These are phyloP conservation scores for Catunica adiposa DNA, from an alignment of 2,329 filamentous ascomycete species.

Conservation along the genomic window DNA sequence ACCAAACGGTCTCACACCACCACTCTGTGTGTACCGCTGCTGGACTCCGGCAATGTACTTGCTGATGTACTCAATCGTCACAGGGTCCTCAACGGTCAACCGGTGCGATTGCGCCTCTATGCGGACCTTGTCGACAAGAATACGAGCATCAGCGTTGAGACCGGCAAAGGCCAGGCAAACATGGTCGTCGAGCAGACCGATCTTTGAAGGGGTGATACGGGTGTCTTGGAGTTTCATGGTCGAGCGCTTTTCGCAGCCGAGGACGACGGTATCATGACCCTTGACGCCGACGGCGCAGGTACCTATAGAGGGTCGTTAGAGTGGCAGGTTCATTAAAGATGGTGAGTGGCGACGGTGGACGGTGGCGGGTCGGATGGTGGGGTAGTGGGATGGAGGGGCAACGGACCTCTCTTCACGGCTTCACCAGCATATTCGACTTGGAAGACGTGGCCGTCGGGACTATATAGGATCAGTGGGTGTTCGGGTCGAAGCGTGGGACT, in stretches of 20 bases:
- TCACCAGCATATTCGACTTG: slow-evolving; percentile 99
- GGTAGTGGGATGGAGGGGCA: slow-evolving; percentile 3
- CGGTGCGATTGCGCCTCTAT: slow-evolving; percentile 95
- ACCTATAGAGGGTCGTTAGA: slow-evolving; percentile 33
- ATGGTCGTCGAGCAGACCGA: slow-evolving; percentile 87
- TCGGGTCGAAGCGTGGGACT: slow-evolving; percentile 33
- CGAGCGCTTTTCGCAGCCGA: slow-evolving; percentile 96
- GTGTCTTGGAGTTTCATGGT: slow-evolving; percentile 99
- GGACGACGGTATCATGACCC: slow-evolving; percentile 83
- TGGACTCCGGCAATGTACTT: slow-evolving; percentile 97
- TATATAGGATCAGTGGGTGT: slow-evolving; percentile 35
- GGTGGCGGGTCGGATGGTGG: not conserved
- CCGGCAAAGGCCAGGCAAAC: slow-evolving; percentile 95
- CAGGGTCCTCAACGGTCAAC: slow-evolving; percentile 90
- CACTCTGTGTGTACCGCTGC: slow-evolving; percentile 97
- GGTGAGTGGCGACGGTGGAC: not conserved
- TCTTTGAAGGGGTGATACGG: slow-evolving; percentile 96
- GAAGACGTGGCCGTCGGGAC: slow-evolving; percentile 98
- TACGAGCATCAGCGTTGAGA: slow-evolving; percentile 92
- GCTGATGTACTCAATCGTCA: slow-evolving; percentile 97
- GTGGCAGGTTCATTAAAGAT: not conserved
- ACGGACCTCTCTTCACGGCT: slow-evolving; percentile 86
- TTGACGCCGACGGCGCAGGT: slow-evolving; percentile 98
- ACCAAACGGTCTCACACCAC: slow-evolving; percentile 94
- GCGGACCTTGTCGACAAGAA: slow-evolving; percentile 94